phyloP scores from a whole-genome alignment of 2,329 filamentous ascomycete species.

The Pseudohalonectria lignicola region DNA sequence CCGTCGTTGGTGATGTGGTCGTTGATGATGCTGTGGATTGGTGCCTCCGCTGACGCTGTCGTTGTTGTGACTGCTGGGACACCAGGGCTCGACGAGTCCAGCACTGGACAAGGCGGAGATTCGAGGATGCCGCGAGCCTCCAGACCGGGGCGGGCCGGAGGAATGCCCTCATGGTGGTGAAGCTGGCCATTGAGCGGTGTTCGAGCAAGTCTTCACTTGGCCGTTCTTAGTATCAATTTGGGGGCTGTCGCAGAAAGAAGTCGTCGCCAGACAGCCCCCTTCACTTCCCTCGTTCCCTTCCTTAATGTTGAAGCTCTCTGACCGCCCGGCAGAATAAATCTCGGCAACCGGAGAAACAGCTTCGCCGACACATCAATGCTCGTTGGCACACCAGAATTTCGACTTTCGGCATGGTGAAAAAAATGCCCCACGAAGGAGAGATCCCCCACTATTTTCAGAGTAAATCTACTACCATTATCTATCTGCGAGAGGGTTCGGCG shows the following conservation, averaged over 20 bases:
- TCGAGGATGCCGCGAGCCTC: background rate
- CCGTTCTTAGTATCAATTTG: too few species aligned
- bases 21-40: background rate
- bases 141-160: background rate
- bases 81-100: background rate
- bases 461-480: background rate
- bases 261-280: too few species aligned
- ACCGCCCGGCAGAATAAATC: too few species aligned
- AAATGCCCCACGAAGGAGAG: slow-evolving; percentile 8
- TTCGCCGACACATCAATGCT: too few species aligned
- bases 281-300: too few species aligned
- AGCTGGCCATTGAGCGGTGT: too few species aligned
- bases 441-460: slow-evolving; percentile 1
- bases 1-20: background rate
- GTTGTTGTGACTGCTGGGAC: background rate
- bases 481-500: background rate
- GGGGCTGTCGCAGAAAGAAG: too few species aligned
- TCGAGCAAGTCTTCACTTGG: too few species aligned
- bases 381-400: slow-evolving; percentile 15
- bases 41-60: background rate
- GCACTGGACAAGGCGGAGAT: too few species aligned
- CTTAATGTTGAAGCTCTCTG: too few species aligned
- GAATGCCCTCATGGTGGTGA: too few species aligned
- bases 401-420: slow-evolving; percentile 10
- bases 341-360: too few species aligned